A percentile compares a stretch with the other conserved stretches of the same genome.
phyloP scores from a whole-genome alignment of 2,329 filamentous ascomycete species.

The Laburnicola sp. region DNA sequence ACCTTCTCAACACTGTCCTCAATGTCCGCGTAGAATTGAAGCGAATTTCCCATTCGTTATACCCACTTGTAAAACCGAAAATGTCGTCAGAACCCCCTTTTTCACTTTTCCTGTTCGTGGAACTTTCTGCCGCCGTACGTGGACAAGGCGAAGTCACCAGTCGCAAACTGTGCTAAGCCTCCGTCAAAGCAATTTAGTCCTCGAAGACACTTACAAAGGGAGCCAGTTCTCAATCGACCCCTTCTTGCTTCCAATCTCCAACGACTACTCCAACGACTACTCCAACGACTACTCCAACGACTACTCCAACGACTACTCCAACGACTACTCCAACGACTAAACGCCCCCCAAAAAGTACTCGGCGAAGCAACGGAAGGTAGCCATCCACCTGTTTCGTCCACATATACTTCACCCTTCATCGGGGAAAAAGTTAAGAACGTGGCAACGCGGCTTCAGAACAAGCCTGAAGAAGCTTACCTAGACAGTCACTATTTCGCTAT shows the following conservation, averaged over 20 bases:
- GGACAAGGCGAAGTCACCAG: neutral
- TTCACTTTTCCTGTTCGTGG: neutral
- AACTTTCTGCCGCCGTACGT: neutral
- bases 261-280: constrained; percentile 10
- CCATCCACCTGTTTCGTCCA: constrained; percentile 2
- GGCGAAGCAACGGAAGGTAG: neutral
- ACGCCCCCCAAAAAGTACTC: constrained; percentile 1
- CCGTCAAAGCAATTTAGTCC: neutral
- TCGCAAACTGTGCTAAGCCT: neutral
- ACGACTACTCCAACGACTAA: too few relatives aligned
- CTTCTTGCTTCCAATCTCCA: constrained; percentile 2
- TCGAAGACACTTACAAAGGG: constrained; percentile 5
- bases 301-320: too few relatives aligned
- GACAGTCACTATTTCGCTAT: constrained; percentile 12
- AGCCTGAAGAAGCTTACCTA: constrained; percentile 7
- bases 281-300: too few relatives aligned
- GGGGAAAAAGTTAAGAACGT: constrained; percentile 12
- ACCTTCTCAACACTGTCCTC: too few relatives aligned
- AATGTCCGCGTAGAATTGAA: too few relatives aligned
- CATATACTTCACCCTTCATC: constrained; percentile 12
- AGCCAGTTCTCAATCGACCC: neutral
- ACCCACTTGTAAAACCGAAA: neutral
- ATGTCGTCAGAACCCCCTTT: neutral
- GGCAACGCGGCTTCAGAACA: constrained; percentile 10
- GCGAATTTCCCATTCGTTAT: too few relatives aligned